Conservation (phyloP, 2,329 filamentous ascomycete genomes). For the Coniochaeta ligniaria region DNA sequence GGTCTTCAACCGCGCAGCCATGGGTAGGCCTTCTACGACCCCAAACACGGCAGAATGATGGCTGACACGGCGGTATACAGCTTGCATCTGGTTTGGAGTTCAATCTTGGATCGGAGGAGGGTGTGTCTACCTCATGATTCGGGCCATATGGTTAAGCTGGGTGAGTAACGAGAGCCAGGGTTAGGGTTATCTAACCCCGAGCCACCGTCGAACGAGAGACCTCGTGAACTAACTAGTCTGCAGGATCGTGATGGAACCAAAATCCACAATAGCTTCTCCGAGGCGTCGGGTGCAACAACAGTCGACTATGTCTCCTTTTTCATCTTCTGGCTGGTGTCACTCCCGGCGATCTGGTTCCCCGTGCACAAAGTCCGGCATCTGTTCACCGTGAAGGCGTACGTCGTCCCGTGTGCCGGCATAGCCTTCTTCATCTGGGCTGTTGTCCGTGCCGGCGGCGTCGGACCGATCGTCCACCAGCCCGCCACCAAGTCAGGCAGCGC, state of each 20-base stretch:
- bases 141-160: slow-evolving; percentile 71
- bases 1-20: slow-evolving; percentile 79
- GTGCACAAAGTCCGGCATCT: slow-evolving; percentile 84
- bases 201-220: too few relatives aligned
- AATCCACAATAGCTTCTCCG: slow-evolving; percentile 61
- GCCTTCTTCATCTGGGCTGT: slow-evolving; percentile 85
- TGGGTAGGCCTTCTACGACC: slow-evolving; percentile 35
- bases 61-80: slow-evolving; percentile 23
- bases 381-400: slow-evolving; percentile 82
- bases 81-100: slow-evolving; percentile 64
- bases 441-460: slow-evolving; percentile 72
- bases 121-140: slow-evolving; percentile 85
- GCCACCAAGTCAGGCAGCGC: slow-evolving; percentile 56
- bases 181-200: too few relatives aligned
- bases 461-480: slow-evolving; percentile 70
- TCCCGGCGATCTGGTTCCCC: slow-evolving; percentile 84
- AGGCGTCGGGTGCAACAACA: slow-evolving; percentile 62
- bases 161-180: slow-evolving; percentile 29
- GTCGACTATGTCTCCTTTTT: slow-evolving; percentile 76
- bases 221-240: slow-evolving; percentile 6
- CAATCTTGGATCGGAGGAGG: slow-evolving; percentile 78
- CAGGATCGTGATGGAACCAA: slow-evolving; percentile 34
- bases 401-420: slow-evolving; percentile 77
- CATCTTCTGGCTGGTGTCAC: slow-evolving; percentile 74
- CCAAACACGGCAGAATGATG: not conserved